Evolutionary conservation across 805 yeast species (phyloP).

Genomic region (Metschnikowia hibisci): DNA sequence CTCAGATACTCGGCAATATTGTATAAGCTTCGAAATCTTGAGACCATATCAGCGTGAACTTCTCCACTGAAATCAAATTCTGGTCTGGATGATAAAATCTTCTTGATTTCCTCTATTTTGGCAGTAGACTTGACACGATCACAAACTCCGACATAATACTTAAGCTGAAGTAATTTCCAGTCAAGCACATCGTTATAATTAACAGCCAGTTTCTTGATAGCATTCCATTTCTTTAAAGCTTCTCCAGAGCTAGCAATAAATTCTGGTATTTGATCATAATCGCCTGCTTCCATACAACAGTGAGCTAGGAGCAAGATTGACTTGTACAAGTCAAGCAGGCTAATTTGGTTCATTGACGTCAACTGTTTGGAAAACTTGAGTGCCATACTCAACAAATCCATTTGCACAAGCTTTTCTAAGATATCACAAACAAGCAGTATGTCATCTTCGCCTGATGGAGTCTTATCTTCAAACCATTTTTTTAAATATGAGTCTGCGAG

Average conservation of each 20-base stretch:
- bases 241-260: conserved; percentile 15
- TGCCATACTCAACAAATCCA: conserved; percentile 8
- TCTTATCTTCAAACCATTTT: conserved; percentile 3
- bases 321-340: conserved; percentile 1
- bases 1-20: conserved; percentile 35
- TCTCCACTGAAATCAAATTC: conserved; percentile 25
- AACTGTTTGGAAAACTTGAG: conserved; percentile 1
- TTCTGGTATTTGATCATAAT: conserved; percentile 12
- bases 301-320: conserved; percentile 6
- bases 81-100: conserved; percentile 23
- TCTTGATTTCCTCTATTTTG: conserved; percentile 22
- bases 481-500: neutral
- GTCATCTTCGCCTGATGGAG: neutral
- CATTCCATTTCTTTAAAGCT: conserved; percentile 4
- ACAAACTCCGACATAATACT: conserved; percentile 20
- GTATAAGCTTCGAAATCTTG: conserved; percentile 25
- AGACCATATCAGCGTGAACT: conserved; percentile 12
- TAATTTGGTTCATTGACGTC: neutral
- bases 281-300: conserved; percentile 5
- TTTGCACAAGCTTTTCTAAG: conserved; percentile 1
- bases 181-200: conserved; percentile 16
- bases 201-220: neutral
- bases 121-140: conserved; percentile 20
- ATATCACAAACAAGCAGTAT: conserved; percentile 3
- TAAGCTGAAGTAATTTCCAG: conserved; percentile 31